Base-by-base conservation (phyloP, 2,329 filamentous ascomycete species). In the Venturia pyrina region DNA sequence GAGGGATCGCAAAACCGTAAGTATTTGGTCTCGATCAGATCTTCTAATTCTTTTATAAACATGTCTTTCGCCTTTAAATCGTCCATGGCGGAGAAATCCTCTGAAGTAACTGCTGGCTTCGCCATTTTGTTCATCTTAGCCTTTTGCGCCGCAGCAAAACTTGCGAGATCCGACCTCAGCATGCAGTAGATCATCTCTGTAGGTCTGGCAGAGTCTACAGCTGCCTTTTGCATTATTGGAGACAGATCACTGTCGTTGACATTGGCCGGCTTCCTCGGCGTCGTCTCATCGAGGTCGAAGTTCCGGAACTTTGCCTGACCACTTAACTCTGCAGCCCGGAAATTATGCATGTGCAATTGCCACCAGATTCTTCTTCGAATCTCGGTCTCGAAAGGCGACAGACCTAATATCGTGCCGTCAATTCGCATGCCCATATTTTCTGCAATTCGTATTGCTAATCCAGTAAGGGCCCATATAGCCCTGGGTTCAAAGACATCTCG, bases 211-310 rank as follows among this genome's bases (percentile, higher is more conserved):
- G 46, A 59, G 15, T 65, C 63, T n/a, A 59, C 24, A 21, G 48
- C 63, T 19, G 67, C 60, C 68, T 66, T 24, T 32, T 72, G 75
- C 78, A 82, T 83, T 5, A 76, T 75, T 0, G 83, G 82, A 5
- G 73, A 72, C 1, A 87, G 71, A 50, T 84, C 82, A 17, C 69
- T 71, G 68, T 87, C 85, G 65, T 86, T 81, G 57, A 86, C 73
- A 66, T 87, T 87, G 2, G 82, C 75, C 1, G 84, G 83, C 72
- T 83, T 77, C 48, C 81, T 46, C 46, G 66, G 50, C 50, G 50
- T 56, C 24, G 19, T 34, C 11, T 56, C 50, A 61, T 61, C 59
- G 15, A 61, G 19, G n/a, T 63, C n/a, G 41, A 63, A 28, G 37
- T 63, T 50, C 2, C 21, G 40, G 19, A 63, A 50, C 44, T 63